Evolutionary conservation across 1,139 yeast species (phyloP), one percentile per base, ranked within the genome.

Genomic region (Lodderomyces pseudojiufengensis): DNA sequence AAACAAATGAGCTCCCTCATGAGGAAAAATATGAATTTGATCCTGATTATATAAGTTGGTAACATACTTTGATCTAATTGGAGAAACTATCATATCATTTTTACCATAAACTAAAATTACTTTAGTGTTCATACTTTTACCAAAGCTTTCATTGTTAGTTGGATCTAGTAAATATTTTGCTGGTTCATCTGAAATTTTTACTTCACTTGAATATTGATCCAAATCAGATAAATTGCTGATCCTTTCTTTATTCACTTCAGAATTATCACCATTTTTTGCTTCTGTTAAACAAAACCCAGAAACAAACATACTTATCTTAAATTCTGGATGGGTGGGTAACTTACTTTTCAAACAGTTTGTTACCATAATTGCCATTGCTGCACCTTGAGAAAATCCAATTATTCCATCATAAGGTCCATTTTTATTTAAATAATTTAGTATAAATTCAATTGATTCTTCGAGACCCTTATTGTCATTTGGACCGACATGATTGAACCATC

Each of bases 361-460:
- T 8, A 78, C 49, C 18, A 78, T 64, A 3, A 80, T 78, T 1
- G 94, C 77, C 54, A 92, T 63, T 3, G 95, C 95, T 1, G 96
- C 94, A 44, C 98, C 98, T 57, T 92, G 97, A 13, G 94, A 82
- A 55, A 90, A 92, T 3, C 97, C 97, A 38, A 92, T 63, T 21
- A 90, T 69, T 3, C 97, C 97, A 38, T 80, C 82, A 52, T 82
- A 88, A 0, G 97, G 97, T 0, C 97, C 97, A 44, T 87, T 70
- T 42, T 68, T 62, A 32, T 69, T 65, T 45, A 86, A 78, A 39
- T 80, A 70, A 1, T 66, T 58, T 20, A 69, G 62, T 16, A 90
- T 70, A n/a, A 72, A 67, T 4, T 52, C 36, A 11, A 64, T 41
- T 0, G 68, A 47, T 11, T 54, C 55, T 2, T 59, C 57, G 29